A percentile compares a stretch with the other conserved stretches of the same genome.
phyloP scores from a whole-genome alignment of 2,329 filamentous ascomycete species.

The Aspergillus arachidicola region DNA sequence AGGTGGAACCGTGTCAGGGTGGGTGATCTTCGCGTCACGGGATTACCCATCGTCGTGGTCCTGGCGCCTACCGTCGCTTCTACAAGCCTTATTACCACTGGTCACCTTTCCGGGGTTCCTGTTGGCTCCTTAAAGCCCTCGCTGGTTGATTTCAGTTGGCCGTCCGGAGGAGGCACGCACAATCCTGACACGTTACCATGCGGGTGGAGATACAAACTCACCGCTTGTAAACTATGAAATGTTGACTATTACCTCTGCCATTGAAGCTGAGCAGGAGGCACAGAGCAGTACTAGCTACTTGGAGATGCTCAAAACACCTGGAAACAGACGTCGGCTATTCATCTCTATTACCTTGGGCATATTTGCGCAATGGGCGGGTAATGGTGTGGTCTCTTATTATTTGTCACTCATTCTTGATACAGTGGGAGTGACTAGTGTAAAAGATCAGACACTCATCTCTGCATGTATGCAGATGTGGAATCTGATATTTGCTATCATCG shows the following conservation, averaged over 20 bases:
- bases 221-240: slow-evolving; percentile 23
- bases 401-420: slow-evolving; percentile 18
- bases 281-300: slow-evolving; percentile 16
- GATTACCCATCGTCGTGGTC: slow-evolving; percentile 23
- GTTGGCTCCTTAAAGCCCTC: slow-evolving; percentile 24
- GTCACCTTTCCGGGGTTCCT: slow-evolving; percentile 22
- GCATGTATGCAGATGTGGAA: slow-evolving; percentile 28
- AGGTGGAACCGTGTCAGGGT: slow-evolving; percentile 29
- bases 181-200: slow-evolving; percentile 24
- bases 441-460: slow-evolving; percentile 20
- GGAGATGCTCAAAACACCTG: slow-evolving; percentile 21
- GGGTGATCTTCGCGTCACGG: slow-evolving; percentile 29
- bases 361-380: slow-evolving; percentile 29
- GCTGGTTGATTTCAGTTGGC: slow-evolving; percentile 23
- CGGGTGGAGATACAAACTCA: slow-evolving; percentile 20
- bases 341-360: slow-evolving; percentile 19
- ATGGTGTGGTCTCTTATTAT: slow-evolving; percentile 28
- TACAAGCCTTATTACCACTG: slow-evolving; percentile 22
- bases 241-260: slow-evolving; percentile 20
- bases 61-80: slow-evolving; percentile 28
- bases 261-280: slow-evolving; percentile 20
- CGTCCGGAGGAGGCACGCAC: slow-evolving; percentile 20
- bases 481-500: slow-evolving; percentile 21
- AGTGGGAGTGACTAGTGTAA: slow-evolving; percentile 23
- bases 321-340: slow-evolving; percentile 16